Evolutionary conservation across 192 early-diverging fungal genomes (phyloP).

Genomic region (Pilaira anomala): DNA sequence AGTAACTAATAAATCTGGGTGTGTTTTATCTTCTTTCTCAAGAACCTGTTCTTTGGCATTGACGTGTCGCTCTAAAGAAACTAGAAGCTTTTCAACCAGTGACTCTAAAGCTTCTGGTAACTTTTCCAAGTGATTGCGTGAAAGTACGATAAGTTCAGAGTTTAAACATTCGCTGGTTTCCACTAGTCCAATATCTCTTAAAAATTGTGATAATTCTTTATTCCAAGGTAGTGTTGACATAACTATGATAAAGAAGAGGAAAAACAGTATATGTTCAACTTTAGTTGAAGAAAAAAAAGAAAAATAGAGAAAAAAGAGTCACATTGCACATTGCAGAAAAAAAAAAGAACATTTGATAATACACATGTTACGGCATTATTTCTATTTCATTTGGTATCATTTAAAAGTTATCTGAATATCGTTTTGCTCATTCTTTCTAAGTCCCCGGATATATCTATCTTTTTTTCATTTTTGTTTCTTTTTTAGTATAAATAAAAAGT

Average conservation of each 20-base stretch:
- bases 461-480: too few species aligned
- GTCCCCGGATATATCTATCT: too few species aligned
- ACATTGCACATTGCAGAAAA: too few species aligned
- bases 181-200: slow-evolving; percentile 21
- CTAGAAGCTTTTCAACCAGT: slow-evolving; percentile 24
- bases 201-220: slow-evolving; percentile 19
- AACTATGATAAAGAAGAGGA: not conserved
- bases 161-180: slow-evolving; percentile 29
- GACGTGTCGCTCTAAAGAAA: slow-evolving; percentile 20
- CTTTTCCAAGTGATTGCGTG: slow-evolving; percentile 11
- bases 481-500: too few species aligned
- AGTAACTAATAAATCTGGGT: not conserved
- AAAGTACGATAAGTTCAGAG: slow-evolving; percentile 27
- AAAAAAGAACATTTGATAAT: too few species aligned
- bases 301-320: too few species aligned
- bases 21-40: not conserved
- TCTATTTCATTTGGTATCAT: too few species aligned
- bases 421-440: too few species aligned
- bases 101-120: slow-evolving; percentile 21
- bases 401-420: too few species aligned
- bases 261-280: too few species aligned
- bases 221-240: slow-evolving; percentile 22
- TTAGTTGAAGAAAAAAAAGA: too few species aligned
- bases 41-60: slow-evolving; percentile 19
- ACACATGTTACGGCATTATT: too few species aligned